Evolutionary conservation across 257 asterid species (phyloP), one percentile per base, ranked within the genome.

Genomic region (Cinchona pubescens): DNA sequence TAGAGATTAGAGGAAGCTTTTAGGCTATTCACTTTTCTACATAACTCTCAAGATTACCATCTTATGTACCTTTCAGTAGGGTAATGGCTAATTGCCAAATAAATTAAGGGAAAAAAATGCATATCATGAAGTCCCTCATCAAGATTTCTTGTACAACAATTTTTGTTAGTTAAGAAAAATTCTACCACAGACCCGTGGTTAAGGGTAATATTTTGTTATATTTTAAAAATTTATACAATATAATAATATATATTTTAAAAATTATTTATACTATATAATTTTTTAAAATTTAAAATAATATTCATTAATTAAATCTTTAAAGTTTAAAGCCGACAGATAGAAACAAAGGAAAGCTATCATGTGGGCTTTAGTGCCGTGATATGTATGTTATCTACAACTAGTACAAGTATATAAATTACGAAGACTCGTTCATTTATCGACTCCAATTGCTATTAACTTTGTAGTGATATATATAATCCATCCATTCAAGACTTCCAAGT

Each of bases 341-440:
- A 59, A 69, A 58, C 34, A 55, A 60, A 29, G 15, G 42, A 70
- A 70, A 70, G 76, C 21, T n/a, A n/a, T 55, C 35, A 7, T 61
- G 66, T 60, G 80, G 72, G 72, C 69, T 76, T 76, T 69, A 68
- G 70, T 76, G 80, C 75, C 69, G 75, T 76, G 75, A 76, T 7
- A 27, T 68, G n/a, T 56, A 18, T 58, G 25, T 7, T 5, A 18
- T 19, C 16, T 51, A 51, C 19, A 18, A 16, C 4, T 23, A 55
- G n/a, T n/a, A n/a, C n/a, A n/a, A 23, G 34, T 68, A 30, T 66
- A 27, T 53, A 49, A 43, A 43, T 79, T 40, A 35, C 73, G 5
- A 53, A 55, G 43, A 14, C 69, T 67, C 56, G 6, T 49, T 77
- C 67, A 27, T 75, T 79, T 78, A 65, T 76, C 71, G 65, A 72